Evolutionary conservation across 768 basidiomycete genomes (phyloP), one percentile per base, ranked within the genome.

Genomic region (Mycena latifolia): DNA sequence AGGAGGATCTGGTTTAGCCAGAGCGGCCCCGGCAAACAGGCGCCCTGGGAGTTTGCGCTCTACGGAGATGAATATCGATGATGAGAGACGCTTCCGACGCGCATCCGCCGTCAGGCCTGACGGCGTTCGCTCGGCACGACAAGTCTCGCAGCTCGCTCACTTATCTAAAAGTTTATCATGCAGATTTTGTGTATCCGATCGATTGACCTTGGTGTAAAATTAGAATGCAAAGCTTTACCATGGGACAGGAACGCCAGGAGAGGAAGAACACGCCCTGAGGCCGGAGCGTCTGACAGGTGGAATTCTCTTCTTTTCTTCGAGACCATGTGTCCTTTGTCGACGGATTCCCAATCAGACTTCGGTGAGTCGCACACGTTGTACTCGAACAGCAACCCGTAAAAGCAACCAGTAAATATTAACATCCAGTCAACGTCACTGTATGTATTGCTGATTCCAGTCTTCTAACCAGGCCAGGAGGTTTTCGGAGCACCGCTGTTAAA

Each of bases 41-140:
- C 82, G 10, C 91, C 92, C 33, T 92, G 90, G 91, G 92, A 94
- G 78, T 92, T 93, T 74, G 85, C 89, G 72, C 79, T 93, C 48
- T 93, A 91, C 73, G 68, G 68, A 54, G 68, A 69, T 66, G 68
- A 69, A 51, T 69, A 65, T 56, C 68, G 68, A 54, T 69, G 54
- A 56, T 25, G 28, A 46, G 24, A 46, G 45, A 10, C 45, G 28
- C 57, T 59, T 60, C 43, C 53, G 33, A 31, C 12, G 43, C 41
- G 52, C 52, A 61, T 61, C 48, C 58, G 47, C 46, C 35, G 15
- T 9, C 37, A 43, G 39, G 50, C 54, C 55, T 43, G n/a, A n/a
- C n/a, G n/a, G n/a, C n/a, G n/a, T 27, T 25, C 37, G 48, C 33
- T 43, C 39, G 29, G 22, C 47, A 33, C 25, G 31, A 56, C 33